These are phyloP conservation scores for Nematocida homosporus DNA, from an alignment of 371 early-diverging fungal genomes.

Conservation along the genomic window DNA sequence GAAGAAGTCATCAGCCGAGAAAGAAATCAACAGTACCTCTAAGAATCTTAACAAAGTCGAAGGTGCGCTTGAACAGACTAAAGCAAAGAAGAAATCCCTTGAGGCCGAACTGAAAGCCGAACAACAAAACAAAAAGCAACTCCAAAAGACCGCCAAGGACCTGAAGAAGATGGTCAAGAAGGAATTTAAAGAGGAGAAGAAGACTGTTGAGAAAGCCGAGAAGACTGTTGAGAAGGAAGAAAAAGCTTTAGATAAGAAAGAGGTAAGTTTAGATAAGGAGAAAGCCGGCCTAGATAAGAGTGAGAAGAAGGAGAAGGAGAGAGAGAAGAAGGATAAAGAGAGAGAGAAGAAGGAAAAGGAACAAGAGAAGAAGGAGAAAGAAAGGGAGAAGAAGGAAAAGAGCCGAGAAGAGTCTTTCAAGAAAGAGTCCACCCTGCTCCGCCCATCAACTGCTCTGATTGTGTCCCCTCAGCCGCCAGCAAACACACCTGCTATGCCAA, in stretches of 20 bases:
- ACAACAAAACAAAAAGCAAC: too few relatives aligned
- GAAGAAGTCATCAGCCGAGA: not conserved
- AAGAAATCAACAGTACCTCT: not conserved
- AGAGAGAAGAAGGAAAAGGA: constrained; percentile 17
- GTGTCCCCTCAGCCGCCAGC: not conserved
- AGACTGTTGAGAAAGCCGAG: constrained; percentile 9
- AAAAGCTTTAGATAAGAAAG: not conserved
- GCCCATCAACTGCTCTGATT: too few relatives aligned
- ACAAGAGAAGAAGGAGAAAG: constrained; percentile 17
- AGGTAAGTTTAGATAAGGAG: not conserved
- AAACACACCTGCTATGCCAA: not conserved
- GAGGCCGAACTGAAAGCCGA: not conserved
- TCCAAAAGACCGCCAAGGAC: too few relatives aligned
- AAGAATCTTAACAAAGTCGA: not conserved
- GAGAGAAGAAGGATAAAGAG: constrained; percentile 4
- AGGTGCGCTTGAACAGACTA: not conserved
- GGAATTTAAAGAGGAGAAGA: constrained; percentile 17
- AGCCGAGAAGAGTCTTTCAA: constrained; percentile 16
- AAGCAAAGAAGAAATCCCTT: not conserved
- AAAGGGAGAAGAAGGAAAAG: constrained; percentile 31
- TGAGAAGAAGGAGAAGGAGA: not conserved
- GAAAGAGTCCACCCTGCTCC: too few relatives aligned
- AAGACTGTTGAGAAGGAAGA: not conserved
- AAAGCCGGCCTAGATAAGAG: not conserved
- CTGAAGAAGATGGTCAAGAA: too few relatives aligned